These are phyloP conservation scores for Leptographium lundbergii DNA, from an alignment of 2,329 filamentous ascomycete genomes.

Conservation along the genomic window DNA sequence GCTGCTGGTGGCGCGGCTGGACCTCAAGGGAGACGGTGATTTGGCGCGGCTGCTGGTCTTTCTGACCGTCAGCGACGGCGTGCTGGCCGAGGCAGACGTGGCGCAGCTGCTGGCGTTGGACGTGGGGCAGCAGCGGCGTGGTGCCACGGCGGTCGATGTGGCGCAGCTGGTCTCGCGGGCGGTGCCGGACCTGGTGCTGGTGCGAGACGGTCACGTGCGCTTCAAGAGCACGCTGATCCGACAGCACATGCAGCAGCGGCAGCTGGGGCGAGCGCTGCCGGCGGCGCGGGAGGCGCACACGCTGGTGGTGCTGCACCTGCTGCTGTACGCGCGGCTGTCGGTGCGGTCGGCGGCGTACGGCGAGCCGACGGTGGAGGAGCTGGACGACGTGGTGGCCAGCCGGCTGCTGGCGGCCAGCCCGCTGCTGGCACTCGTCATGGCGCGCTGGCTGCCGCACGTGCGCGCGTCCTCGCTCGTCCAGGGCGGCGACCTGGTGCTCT, in stretches of 20 bases:
- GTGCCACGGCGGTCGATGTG: not conserved
- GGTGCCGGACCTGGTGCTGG: constrained; percentile 19
- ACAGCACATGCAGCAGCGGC: constrained; percentile 17
- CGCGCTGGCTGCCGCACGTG: constrained; percentile 25
- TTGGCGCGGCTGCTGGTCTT: constrained; percentile 20
- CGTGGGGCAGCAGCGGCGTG: not conserved
- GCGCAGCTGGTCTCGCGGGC: not conserved
- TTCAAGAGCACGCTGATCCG: constrained; percentile 25
- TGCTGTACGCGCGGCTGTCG: constrained; percentile 21
- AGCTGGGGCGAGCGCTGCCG: constrained; percentile 22
- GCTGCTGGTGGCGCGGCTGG: constrained; percentile 15
- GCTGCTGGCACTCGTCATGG: constrained; percentile 22
- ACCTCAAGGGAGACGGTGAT: constrained; percentile 15
- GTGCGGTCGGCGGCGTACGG: constrained; percentile 11
- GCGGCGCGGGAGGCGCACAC: constrained; percentile 21
- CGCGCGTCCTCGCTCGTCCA: constrained; percentile 19
- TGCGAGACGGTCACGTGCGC: constrained; percentile 20
- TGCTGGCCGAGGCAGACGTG: constrained; percentile 15
- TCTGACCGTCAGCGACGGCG: constrained; percentile 21
- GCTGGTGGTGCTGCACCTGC: constrained; percentile 20
- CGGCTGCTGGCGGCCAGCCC: constrained; percentile 16
- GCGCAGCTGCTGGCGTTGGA: not conserved
- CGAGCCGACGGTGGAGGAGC: constrained; percentile 18
- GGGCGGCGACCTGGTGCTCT: constrained; percentile 16
- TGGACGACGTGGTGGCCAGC: constrained; percentile 16